A percentile compares a stretch with the other conserved stretches of the same genome.
phyloP scores from a whole-genome alignment of 2,329 filamentous ascomycete species.

The Ascochyta fabae region DNA sequence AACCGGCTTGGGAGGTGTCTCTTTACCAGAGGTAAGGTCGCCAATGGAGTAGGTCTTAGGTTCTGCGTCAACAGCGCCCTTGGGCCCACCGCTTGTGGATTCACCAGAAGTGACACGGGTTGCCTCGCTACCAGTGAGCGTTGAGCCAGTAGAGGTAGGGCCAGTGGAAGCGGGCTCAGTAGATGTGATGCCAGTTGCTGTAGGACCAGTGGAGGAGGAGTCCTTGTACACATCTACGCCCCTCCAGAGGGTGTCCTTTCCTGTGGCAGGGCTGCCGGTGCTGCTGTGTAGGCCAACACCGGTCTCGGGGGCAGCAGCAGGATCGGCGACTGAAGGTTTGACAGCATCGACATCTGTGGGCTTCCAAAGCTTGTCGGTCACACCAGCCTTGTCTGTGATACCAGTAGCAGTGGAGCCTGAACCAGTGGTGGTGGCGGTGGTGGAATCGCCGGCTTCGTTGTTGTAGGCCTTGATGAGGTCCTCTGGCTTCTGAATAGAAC shows the following conservation, averaged over 20 bases:
- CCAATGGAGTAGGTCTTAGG: constrained; percentile 16
- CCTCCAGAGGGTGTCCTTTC: constrained; percentile 17
- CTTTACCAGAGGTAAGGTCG: constrained; percentile 15
- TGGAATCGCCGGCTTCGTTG: constrained; percentile 20
- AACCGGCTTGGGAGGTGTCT: constrained; percentile 66
- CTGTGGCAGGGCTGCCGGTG: not conserved
- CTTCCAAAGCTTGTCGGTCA: constrained; percentile 38
- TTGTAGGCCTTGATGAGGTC: constrained; percentile 22
- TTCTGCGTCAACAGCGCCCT: constrained; percentile 13
- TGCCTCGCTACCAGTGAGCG: constrained; percentile 4
- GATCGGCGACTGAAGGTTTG: constrained; percentile 57
- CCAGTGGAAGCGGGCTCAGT: not conserved
- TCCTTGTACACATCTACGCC: constrained; percentile 14
- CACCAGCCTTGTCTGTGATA: constrained; percentile 31
- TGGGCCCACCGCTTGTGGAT: constrained; percentile 5
- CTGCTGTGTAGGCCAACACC: constrained; percentile 35
- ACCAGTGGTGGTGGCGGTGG: constrained; percentile 30
- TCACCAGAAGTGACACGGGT: constrained; percentile 1
- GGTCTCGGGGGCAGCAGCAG: constrained; percentile 53
- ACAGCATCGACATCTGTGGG: constrained; percentile 37
- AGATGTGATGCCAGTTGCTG: not conserved
- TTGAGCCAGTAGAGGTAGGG: constrained; percentile 1
- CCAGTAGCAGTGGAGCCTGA: constrained; percentile 38
- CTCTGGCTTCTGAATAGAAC: constrained; percentile 16
- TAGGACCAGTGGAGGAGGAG: constrained; percentile 3